Base-by-base conservation (phyloP, 1,284 basidiomycete genomes). In the Naganishia sp. region DNA sequence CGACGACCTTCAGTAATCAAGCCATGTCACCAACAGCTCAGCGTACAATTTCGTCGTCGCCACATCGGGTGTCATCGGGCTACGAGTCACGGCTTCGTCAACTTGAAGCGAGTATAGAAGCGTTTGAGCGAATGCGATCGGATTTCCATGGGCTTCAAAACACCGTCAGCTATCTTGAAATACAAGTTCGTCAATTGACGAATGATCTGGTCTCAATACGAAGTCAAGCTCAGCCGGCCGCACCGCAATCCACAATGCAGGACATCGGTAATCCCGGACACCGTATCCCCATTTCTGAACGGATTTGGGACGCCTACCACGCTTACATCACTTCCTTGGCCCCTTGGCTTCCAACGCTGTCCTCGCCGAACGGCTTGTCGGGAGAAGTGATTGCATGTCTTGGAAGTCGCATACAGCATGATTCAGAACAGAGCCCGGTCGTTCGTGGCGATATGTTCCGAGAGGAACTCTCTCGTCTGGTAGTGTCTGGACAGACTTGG, bases 291-390 rank as follows among this genome's bases (percentile, higher is more conserved):
- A 49, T 68, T 11, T 68, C 68, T n/a, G 68, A 68, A 48, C 33
- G 57, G 48, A 55, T 43, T n/a, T 66, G 64, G 68, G 68, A 68
- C 31, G 68, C 64, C 9, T 68, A 68, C 42, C 68, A 61, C 31
- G 60, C 68, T 5, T 68, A 68, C 43, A 63, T 65, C n/a, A 55
- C 53, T 9, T 61, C 68, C 25, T 59, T 68, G 3, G 53, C 63
- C 1, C 68, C 68, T 1, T 68, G 68, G 68, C 60, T 68, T 15
- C 45, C 64, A 11, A 64, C 48, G 11, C 43, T 68, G 25, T 56
- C 64, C 10, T 52, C 49, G n/a, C 64, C 64, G 21, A 57, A 53
- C 33, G 64, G 64, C 16, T 36, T 68, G 10, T 68, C 68, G 10
- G 68, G 68, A 43, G 68, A 68, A 52, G 60, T 66, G 6, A 63